Percentiles rank a stretch among this genome's conserved stretches.
Conservation (phyloP, 2,329 filamentous ascomycete species). For the Westerdykella aurantiaca region DNA sequence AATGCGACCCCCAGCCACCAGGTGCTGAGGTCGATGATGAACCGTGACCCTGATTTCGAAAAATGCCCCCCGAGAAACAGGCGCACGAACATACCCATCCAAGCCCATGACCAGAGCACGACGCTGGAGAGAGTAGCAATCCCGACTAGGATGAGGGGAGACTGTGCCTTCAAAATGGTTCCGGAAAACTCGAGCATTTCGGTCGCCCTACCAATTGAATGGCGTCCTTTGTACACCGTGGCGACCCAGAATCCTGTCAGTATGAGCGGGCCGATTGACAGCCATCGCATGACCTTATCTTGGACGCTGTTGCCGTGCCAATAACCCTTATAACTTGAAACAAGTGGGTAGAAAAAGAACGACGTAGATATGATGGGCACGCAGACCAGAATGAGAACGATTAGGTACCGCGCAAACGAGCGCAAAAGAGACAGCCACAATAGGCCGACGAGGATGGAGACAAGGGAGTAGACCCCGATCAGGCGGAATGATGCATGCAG, state of each 20-base stretch:
- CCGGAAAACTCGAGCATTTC: conserved; percentile 89
- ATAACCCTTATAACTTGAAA: conserved; percentile 77
- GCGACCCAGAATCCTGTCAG: conserved; percentile 76
- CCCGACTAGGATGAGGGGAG: conserved; percentile 76
- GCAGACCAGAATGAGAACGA: conserved; percentile 72
- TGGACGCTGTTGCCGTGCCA: conserved; percentile 74
- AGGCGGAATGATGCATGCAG: conserved; percentile 82
- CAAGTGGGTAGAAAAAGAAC: conserved; percentile 85
- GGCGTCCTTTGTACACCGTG: conserved; percentile 72
- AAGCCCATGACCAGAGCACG: conserved; percentile 88
- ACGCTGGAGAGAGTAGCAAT: conserved; percentile 69
- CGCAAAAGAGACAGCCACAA: conserved; percentile 85
- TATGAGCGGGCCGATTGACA: conserved; percentile 68
- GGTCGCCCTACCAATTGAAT: conserved; percentile 75
- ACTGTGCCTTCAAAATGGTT: conserved; percentile 77
- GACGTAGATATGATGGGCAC: conserved; percentile 82
- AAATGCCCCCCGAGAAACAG: conserved; percentile 92
- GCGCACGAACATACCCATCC: conserved; percentile 93
- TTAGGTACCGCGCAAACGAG: conserved; percentile 80
- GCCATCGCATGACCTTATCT: conserved; percentile 83
- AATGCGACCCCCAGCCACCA: conserved; percentile 97
- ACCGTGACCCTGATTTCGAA: conserved; percentile 54
- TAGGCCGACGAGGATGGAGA: conserved; percentile 82
- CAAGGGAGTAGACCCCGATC: conserved; percentile 81
- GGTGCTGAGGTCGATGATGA: conserved; percentile 78